These are phyloP conservation scores for Seiridium cupressi DNA, from an alignment of 2,329 filamentous ascomycete species.

Conservation along the genomic window DNA sequence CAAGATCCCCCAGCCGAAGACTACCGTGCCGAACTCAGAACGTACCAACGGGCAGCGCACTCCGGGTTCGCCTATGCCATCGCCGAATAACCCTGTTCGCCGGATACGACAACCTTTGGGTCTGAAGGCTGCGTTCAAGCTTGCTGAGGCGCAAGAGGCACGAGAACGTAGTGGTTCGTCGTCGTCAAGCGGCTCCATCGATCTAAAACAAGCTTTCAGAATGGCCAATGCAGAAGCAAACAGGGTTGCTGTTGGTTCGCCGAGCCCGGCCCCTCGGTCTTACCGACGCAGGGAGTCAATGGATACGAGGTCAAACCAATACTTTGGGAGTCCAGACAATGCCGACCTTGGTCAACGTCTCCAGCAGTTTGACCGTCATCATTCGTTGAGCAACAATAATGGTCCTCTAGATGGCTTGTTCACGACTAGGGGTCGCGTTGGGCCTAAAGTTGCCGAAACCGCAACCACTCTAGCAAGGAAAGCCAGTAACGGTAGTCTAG, in stretches of 20 bases:
- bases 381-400: slow-evolving; percentile 20
- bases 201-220: slow-evolving; percentile 7
- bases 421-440: slow-evolving; percentile 27
- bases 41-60: not conserved
- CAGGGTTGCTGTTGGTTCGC: not conserved
- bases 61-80: not conserved
- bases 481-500: slow-evolving; percentile 31
- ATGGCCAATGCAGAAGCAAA: slow-evolving; percentile 9
- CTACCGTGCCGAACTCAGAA: not conserved
- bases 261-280: slow-evolving; percentile 21
- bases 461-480: slow-evolving; percentile 30
- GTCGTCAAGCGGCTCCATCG: not conserved
- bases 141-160: slow-evolving; percentile 8
- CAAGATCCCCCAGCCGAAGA: slow-evolving; percentile 6
- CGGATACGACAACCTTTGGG: slow-evolving; percentile 5
- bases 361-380: slow-evolving; percentile 27
- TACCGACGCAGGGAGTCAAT: slow-evolving; percentile 18
- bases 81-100: not conserved
- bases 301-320: slow-evolving; percentile 9
- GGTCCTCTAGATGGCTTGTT: slow-evolving; percentile 31
- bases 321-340: slow-evolving; percentile 16
- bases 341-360: slow-evolving; percentile 28
- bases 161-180: slow-evolving; percentile 1
- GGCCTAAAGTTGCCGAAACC: slow-evolving; percentile 34
- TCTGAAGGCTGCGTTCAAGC: slow-evolving; percentile 8